These are phyloP conservation scores for Calonectria hawksworthii DNA, from an alignment of 2,329 filamentous ascomycete species.

Conservation along the genomic window DNA sequence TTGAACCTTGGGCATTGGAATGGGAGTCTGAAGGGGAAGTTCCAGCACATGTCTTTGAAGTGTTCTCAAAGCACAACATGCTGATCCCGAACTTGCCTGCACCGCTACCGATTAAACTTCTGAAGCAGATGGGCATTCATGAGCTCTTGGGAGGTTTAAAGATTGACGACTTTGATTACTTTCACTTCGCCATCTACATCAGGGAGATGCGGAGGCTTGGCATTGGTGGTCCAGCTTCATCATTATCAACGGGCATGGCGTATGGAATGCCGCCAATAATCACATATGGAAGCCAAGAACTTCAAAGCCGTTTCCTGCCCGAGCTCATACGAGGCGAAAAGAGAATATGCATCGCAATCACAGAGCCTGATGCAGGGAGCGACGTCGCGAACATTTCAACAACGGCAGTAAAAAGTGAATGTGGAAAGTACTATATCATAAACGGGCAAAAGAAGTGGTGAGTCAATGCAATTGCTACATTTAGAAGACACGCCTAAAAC, in stretches of 20 bases:
- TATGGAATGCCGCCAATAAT: slow-evolving; percentile 80
- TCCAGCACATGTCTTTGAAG: slow-evolving; percentile 73
- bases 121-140: slow-evolving; percentile 75
- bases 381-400: slow-evolving; percentile 82
- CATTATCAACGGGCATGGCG: slow-evolving; percentile 78
- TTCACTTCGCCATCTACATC: slow-evolving; percentile 78
- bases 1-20: slow-evolving; percentile 73
- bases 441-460: slow-evolving; percentile 76
- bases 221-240: slow-evolving; percentile 72
- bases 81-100: slow-evolving; percentile 77
- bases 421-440: slow-evolving; percentile 77
- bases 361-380: slow-evolving; percentile 80
- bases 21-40: slow-evolving; percentile 78
- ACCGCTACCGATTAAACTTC: slow-evolving; percentile 76
- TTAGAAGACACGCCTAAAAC: neutral
- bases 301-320: slow-evolving; percentile 77
- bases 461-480: neutral
- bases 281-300: slow-evolving; percentile 73
- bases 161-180: slow-evolving; percentile 81
- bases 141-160: slow-evolving; percentile 75
- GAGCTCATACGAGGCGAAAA: slow-evolving; percentile 77
- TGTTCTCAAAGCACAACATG: slow-evolving; percentile 77
- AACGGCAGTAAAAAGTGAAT: slow-evolving; percentile 71
- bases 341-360: slow-evolving; percentile 82
- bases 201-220: slow-evolving; percentile 81